Evolutionary conservation across 1,139 yeast species (phyloP).

Genomic region (Saccharomycopsis crataegensis): DNA sequence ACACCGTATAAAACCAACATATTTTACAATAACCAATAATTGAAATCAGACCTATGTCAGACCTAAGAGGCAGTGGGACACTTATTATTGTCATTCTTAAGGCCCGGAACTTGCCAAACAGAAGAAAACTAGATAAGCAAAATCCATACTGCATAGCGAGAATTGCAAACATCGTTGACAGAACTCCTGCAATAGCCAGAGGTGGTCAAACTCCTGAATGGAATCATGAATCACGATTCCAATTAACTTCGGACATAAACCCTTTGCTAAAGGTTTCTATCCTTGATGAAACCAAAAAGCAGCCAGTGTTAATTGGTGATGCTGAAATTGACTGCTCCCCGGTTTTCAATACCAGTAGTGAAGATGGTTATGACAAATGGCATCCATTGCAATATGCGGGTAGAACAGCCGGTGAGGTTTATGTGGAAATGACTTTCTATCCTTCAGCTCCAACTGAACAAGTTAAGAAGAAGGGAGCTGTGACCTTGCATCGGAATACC

Average conservation of each 20-base stretch:
- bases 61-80: conserved; percentile 28
- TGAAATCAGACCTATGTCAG: conserved; percentile 8
- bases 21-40: not conserved
- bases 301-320: conserved; percentile 82
- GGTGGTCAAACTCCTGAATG: conserved; percentile 92
- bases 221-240: conserved; percentile 71
- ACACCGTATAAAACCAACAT: not conserved
- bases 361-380: conserved; percentile 86
- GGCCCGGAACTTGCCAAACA: conserved; percentile 73
- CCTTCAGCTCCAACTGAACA: conserved; percentile 43
- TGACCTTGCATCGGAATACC: conserved; percentile 18
- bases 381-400: conserved; percentile 60
- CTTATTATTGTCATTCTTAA: conserved; percentile 36
- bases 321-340: conserved; percentile 70
- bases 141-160: conserved; percentile 80
- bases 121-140: conserved; percentile 79
- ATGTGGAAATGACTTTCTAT: conserved; percentile 86
- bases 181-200: conserved; percentile 64
- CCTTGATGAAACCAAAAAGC: conserved; percentile 79
- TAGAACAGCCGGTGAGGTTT: conserved; percentile 83
- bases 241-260: conserved; percentile 51
- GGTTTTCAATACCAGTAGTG: conserved; percentile 55
- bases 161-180: conserved; percentile 71
- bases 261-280: conserved; percentile 65
- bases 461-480: conserved; percentile 14